phyloP scores from a whole-genome alignment of 2,329 filamentous ascomycete species.

The Aspergillus puulaauensis region DNA sequence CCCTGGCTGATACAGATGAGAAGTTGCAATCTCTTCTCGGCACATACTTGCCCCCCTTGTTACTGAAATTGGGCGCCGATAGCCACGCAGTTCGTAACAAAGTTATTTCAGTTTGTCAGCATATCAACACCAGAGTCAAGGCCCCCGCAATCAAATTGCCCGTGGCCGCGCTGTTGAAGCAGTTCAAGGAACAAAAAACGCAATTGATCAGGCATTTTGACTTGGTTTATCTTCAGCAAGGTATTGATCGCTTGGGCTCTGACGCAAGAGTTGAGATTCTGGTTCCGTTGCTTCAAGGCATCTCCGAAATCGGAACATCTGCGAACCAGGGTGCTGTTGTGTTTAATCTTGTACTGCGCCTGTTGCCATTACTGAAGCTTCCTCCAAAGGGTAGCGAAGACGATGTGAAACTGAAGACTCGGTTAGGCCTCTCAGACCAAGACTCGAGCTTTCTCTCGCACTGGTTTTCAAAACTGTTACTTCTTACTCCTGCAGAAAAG shows the following conservation, averaged over 20 bases:
- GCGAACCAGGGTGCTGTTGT: constrained; percentile 61
- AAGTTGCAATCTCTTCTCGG: constrained; percentile 78
- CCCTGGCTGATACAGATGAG: constrained; percentile 76
- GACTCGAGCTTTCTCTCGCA: constrained; percentile 73
- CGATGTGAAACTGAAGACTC: constrained; percentile 65
- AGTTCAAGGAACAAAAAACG: constrained; percentile 78
- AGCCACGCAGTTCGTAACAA: constrained; percentile 78
- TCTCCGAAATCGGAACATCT: constrained; percentile 59
- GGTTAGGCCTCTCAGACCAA: constrained; percentile 65
- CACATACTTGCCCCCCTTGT: constrained; percentile 74
- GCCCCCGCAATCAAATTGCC: constrained; percentile 71
- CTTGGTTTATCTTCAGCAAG: constrained; percentile 84
- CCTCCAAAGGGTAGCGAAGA: constrained; percentile 77
- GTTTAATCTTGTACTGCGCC: constrained; percentile 78
- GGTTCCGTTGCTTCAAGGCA: constrained; percentile 67
- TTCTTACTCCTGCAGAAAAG: constrained; percentile 58
- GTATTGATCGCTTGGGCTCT: constrained; percentile 61
- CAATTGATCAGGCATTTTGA: constrained; percentile 84
- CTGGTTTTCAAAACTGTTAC: constrained; percentile 75
- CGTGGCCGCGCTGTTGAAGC: constrained; percentile 77
- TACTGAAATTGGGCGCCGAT: constrained; percentile 83
- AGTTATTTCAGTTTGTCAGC: constrained; percentile 69
- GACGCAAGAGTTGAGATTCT: constrained; percentile 69
- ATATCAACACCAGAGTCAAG: constrained; percentile 66
- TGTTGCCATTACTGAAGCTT: constrained; percentile 66